A percentile compares a stretch with the other conserved stretches of the same genome.
These are phyloP conservation scores for Thalassiosira mediterranea DNA, from an alignment of 352 stramenopile species.

Conservation along the genomic window DNA sequence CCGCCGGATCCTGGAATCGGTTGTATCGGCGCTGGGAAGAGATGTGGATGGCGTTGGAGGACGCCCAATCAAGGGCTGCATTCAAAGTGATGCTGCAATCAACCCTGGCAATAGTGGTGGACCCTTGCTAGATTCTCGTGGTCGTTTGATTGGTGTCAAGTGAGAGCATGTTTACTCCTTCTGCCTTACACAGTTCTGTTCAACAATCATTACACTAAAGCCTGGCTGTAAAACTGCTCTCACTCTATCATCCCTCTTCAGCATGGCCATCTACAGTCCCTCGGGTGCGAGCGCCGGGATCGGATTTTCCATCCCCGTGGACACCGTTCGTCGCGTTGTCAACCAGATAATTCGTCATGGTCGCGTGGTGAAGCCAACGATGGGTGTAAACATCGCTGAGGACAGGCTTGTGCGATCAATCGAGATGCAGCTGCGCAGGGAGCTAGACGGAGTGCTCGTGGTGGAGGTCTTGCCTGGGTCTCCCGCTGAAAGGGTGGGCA, in stretches of 20 bases:
- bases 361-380: constrained; percentile 74
- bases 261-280: constrained; percentile 86
- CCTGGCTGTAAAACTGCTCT: too few species aligned
- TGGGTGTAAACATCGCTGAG: constrained; percentile 80
- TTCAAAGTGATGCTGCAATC: constrained; percentile 77
- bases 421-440: constrained; percentile 55
- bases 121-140: constrained; percentile 79
- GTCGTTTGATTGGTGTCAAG: constrained; percentile 86
- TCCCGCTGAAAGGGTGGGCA: constrained; percentile 59
- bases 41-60: constrained; percentile 68
- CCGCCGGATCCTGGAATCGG: too few species aligned
- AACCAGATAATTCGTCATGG: constrained; percentile 81
- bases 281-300: constrained; percentile 84
- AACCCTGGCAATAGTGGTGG: constrained; percentile 87
- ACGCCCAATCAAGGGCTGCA: constrained; percentile 63
- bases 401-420: constrained; percentile 59
- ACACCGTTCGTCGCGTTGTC: constrained; percentile 77
- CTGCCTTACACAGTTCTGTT: too few species aligned
- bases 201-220: too few species aligned
- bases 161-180: too few species aligned
- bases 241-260: constrained; percentile 14
- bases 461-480: constrained; percentile 75
- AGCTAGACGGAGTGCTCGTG: constrained; percentile 82
- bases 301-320: constrained; percentile 86
- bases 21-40: constrained; percentile 61